Conservation (phyloP, 306 rosid genomes). For the Trifolium repens region DNA sequence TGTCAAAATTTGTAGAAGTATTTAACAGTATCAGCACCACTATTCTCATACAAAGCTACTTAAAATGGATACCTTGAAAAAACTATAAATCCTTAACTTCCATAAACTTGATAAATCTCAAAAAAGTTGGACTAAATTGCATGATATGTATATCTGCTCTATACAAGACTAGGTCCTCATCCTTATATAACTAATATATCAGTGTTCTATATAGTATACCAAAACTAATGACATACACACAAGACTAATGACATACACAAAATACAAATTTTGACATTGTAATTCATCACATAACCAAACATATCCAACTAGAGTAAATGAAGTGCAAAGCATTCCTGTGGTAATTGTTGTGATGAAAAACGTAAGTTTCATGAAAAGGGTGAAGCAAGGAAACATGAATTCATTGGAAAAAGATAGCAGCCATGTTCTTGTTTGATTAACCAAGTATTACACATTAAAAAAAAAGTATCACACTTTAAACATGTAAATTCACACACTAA, state of each 20-base stretch:
- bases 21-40: conserved; percentile 7
- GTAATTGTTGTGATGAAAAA: no score
- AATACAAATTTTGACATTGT: not conserved
- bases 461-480: no score
- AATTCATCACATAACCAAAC: no score
- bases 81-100: not conserved
- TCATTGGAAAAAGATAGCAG: no score
- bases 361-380: no score
- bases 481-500: no score
- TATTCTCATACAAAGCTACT: conserved; percentile 32
- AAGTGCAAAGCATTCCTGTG: no score
- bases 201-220: not conserved
- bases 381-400: no score
- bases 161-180: conserved; percentile 21
- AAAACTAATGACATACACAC: conserved; percentile 13
- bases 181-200: conserved; percentile 12
- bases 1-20: conserved; percentile 22
- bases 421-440: no score
- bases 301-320: no score
- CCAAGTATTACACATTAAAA: no score
- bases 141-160: conserved; percentile 3
- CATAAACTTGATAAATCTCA: conserved; percentile 23
- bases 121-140: not conserved
- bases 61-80: not conserved
- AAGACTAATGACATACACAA: not conserved